Percentiles rank a stretch among this genome's conserved stretches.
Conservation (phyloP, 257 asterid genomes). For the Solanum lycopersicoides region DNA sequence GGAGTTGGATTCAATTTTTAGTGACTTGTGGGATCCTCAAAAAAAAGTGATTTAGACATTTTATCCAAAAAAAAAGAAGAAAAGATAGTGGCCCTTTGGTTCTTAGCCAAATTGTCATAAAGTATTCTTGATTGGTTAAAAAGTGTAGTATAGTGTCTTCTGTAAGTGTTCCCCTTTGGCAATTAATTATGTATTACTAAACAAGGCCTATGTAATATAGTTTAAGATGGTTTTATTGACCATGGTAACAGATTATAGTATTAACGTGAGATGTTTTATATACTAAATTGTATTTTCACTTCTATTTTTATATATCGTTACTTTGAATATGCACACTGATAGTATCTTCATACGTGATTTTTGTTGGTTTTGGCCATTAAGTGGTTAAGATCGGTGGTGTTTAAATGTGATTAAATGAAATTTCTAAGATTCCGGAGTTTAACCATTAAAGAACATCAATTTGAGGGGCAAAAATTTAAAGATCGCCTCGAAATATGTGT, state of each 20-base stretch:
- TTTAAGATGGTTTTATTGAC: not conserved
- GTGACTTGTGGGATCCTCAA: slow-evolving; percentile 5
- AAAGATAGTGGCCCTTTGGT: not conserved
- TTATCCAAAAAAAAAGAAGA: not conserved
- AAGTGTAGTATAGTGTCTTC: not conserved
- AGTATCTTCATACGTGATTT: not conserved
- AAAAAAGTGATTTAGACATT: not conserved
- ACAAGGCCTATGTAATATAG: not conserved
- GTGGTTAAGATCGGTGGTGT: not conserved
- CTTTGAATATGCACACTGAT: not conserved
- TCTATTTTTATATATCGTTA: no score
- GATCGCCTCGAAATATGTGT: no score
- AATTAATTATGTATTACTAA: not conserved
- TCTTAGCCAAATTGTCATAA: not conserved
- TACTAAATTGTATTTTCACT: fast-evolving
- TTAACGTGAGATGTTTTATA: not conserved
- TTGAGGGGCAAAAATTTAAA: not conserved
- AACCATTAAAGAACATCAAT: not conserved
- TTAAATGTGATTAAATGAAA: not conserved
- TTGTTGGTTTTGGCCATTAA: not conserved
- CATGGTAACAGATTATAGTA: not conserved
- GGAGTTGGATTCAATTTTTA: not conserved
- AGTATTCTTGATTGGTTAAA: not conserved
- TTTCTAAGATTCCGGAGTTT: not conserved
- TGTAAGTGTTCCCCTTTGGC: not conserved